Evolutionary conservation across 2,329 filamentous ascomycete genomes (phyloP).

Genomic region (Grosmannia clavigera): DNA sequence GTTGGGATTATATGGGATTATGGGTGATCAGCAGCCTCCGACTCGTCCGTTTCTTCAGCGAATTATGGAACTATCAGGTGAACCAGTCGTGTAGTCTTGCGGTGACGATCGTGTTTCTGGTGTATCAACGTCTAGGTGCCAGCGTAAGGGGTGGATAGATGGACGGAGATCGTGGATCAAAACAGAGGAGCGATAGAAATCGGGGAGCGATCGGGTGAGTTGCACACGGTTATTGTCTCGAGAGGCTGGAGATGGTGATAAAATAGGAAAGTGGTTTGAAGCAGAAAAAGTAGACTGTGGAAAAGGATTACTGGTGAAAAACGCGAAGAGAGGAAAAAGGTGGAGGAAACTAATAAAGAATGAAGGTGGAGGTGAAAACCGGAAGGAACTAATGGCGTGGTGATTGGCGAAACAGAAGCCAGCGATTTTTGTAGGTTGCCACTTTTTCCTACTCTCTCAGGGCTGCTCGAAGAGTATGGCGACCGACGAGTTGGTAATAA

Average conservation of each 20-base stretch:
- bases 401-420: slow-evolving; percentile 3
- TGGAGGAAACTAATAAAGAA: background rate
- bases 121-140: background rate
- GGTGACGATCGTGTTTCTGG: background rate
- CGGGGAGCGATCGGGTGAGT: background rate
- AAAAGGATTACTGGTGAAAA: background rate
- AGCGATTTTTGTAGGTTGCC: background rate
- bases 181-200: background rate
- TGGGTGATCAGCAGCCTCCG: background rate
- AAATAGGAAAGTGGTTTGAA: background rate
- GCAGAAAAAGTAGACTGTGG: background rate
- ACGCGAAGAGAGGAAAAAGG: background rate
- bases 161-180: background rate
- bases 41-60: background rate
- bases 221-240: background rate
- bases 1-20: background rate
- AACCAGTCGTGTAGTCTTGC: background rate
- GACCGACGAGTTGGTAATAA: background rate
- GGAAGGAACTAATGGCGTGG: background rate
- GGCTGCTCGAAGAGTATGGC: background rate
- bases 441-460: background rate
- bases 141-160: background rate
- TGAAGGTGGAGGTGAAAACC: slow-evolving; percentile 3
- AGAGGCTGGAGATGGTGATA: background rate
- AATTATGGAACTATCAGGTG: background rate